These are phyloP conservation scores for Datisca glomerata DNA, from an alignment of 306 rosid genomes.

Conservation along the genomic window DNA sequence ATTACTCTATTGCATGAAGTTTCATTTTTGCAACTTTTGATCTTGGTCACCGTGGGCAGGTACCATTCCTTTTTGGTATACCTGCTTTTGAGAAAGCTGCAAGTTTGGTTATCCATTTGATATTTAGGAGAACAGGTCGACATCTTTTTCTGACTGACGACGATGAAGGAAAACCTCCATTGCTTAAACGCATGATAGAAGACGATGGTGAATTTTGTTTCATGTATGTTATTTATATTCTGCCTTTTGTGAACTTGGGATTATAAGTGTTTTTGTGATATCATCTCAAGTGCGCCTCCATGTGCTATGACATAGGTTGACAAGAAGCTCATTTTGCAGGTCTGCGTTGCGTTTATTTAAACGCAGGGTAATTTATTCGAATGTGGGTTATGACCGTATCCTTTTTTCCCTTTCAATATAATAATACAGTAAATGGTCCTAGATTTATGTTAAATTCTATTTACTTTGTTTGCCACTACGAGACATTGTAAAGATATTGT, in stretches of 20 bases:
- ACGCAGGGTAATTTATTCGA: constrained; percentile 71
- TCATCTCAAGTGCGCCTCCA: not conserved
- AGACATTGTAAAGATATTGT: constrained; percentile 53
- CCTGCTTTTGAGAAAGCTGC: constrained; percentile 76
- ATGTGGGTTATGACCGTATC: constrained; percentile 91
- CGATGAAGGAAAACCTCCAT: constrained; percentile 78
- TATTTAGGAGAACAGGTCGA: constrained; percentile 94
- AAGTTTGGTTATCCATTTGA: constrained; percentile 62
- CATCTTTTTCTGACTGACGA: constrained; percentile 84
- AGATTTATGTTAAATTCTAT: constrained; percentile 3
- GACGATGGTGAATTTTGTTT: constrained; percentile 51
- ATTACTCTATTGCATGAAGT: too few species aligned
- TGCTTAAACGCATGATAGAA: constrained; percentile 82
- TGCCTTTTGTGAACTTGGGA: not conserved
- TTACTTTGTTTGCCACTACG: constrained; percentile 28
- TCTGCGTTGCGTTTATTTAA: constrained; percentile 72
- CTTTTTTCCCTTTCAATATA: constrained; percentile 15
- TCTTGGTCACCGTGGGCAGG: constrained; percentile 33
- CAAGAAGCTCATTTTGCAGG: constrained; percentile 34
- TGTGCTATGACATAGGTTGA: constrained; percentile 1
- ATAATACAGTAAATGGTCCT: constrained; percentile 1
- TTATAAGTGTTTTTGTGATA: constrained; percentile 9
- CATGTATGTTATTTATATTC: constrained; percentile 45
- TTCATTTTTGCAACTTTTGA: too few species aligned
- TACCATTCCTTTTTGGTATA: constrained; percentile 94